Conservation (phyloP, 169 alveolate species). For the Babesia bovis region DNA sequence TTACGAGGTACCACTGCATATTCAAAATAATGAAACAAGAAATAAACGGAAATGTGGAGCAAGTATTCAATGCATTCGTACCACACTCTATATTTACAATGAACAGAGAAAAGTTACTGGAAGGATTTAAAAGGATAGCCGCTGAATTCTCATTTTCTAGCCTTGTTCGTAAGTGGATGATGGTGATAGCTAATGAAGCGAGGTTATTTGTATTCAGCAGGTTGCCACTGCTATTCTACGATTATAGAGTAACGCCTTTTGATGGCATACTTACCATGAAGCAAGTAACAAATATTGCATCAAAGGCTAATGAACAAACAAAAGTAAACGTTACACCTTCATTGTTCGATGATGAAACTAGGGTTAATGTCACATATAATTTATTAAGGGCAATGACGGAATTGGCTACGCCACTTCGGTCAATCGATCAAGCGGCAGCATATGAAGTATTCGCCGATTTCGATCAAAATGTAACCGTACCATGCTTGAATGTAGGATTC, state of each 20-base stretch:
- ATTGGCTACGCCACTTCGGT: conserved; percentile 13
- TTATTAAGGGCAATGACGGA: conserved; percentile 45
- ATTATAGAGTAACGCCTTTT: conserved; percentile 15
- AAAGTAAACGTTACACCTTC: conserved; percentile 24
- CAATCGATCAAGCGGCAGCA: conserved; percentile 12
- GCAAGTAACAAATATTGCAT: conserved; percentile 29
- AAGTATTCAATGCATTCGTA: conserved; percentile 29
- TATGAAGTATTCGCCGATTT: conserved; percentile 60
- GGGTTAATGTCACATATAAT: conserved; percentile 25
- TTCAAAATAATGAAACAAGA: conserved; percentile 43
- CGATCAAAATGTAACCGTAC: conserved; percentile 46
- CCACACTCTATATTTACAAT: background rate
- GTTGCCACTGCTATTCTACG: conserved; percentile 59
- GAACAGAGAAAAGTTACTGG: conserved; percentile 1
- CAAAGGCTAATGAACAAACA: conserved; percentile 1
- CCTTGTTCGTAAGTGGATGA: conserved; percentile 30
- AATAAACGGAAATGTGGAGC: conserved; percentile 10
- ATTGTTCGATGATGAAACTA: conserved; percentile 24
- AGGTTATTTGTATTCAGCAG: conserved; percentile 55
- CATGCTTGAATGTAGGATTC: conserved; percentile 23
- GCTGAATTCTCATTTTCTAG: conserved; percentile 6
- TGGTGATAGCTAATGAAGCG: conserved; percentile 36
- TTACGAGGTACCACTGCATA: conserved; percentile 11
- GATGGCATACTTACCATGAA: conserved; percentile 7
- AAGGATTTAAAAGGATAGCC: conserved; percentile 15